A percentile compares a stretch with the other conserved stretches of the same genome.
These are phyloP conservation scores for Fusarium sp. DNA, from an alignment of 2,329 filamentous ascomycete genomes.

Conservation along the genomic window DNA sequence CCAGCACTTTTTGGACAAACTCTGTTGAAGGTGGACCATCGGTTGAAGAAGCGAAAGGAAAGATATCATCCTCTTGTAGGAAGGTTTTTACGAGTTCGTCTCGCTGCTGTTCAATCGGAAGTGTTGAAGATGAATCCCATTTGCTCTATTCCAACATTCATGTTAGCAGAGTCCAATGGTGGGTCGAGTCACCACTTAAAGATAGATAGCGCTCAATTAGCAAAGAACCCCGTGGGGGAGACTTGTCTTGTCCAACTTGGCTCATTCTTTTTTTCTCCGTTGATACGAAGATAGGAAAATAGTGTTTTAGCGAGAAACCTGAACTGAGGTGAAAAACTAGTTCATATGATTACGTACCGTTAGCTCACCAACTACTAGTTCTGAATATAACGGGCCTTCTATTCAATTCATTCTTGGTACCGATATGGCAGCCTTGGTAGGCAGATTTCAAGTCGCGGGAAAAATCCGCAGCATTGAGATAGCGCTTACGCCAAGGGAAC, in stretches of 20 bases:
- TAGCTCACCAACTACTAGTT: too few species aligned
- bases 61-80: neutral
- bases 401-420: too few species aligned
- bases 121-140: neutral
- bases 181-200: neutral
- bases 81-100: neutral
- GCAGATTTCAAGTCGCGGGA: too few species aligned
- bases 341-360: too few species aligned
- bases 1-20: neutral
- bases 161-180: too few species aligned
- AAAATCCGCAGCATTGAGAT: too few species aligned
- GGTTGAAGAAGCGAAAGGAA: neutral
- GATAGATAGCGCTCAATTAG: neutral
- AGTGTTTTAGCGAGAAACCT: too few species aligned
- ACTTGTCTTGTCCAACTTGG: accelerated
- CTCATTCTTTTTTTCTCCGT: too few species aligned
- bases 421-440: neutral
- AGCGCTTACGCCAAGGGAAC: neutral
- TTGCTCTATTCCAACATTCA: too few species aligned
- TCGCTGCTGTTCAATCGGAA: neutral
- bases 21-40: accelerated
- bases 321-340: too few species aligned
- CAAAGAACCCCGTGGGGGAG: neutral
- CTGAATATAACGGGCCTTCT: too few species aligned
- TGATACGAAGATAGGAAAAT: too few species aligned